Conservation (phyloP, 345 rosid genomes). For the Salix brachista region DNA sequence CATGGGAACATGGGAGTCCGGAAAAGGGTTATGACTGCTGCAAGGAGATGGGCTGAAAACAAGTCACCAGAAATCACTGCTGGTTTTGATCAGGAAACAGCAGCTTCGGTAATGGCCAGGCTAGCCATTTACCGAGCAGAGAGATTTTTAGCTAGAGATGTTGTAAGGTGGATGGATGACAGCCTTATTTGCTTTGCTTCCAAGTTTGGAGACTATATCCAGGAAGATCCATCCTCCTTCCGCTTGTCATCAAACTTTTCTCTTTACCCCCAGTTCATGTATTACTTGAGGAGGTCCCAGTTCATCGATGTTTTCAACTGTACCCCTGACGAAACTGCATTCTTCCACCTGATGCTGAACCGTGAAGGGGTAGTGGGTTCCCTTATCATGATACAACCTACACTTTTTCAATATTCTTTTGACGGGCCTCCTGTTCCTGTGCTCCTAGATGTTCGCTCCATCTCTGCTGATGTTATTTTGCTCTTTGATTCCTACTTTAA, state of each 20-base stretch:
- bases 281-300: slow-evolving; percentile 88
- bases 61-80: slow-evolving; percentile 67
- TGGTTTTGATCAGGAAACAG: slow-evolving; percentile 97
- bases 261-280: slow-evolving; percentile 95
- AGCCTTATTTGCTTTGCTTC: slow-evolving; percentile 70
- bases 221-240: slow-evolving; percentile 91
- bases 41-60: slow-evolving; percentile 87
- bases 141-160: slow-evolving; percentile 68
- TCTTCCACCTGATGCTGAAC: slow-evolving; percentile 79
- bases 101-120: slow-evolving; percentile 90
- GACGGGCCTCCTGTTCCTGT: slow-evolving; percentile 94
- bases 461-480: slow-evolving; percentile 68
- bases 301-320: slow-evolving; percentile 90
- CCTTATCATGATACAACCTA: slow-evolving; percentile 91
- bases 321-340: slow-evolving; percentile 85
- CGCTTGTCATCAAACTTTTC: slow-evolving; percentile 83
- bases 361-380: slow-evolving; percentile 89
- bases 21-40: slow-evolving; percentile 86
- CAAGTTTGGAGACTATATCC: slow-evolving; percentile 80
- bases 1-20: slow-evolving; percentile 60
- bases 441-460: slow-evolving; percentile 81
- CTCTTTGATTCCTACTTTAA: slow-evolving; percentile 89
- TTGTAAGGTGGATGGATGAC: slow-evolving; percentile 87
- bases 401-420: slow-evolving; percentile 81
- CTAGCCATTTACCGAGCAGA: slow-evolving; percentile 79